Base-by-base conservation (phyloP, 306 rosid genomes). In the Cicer pinnatifidum region DNA sequence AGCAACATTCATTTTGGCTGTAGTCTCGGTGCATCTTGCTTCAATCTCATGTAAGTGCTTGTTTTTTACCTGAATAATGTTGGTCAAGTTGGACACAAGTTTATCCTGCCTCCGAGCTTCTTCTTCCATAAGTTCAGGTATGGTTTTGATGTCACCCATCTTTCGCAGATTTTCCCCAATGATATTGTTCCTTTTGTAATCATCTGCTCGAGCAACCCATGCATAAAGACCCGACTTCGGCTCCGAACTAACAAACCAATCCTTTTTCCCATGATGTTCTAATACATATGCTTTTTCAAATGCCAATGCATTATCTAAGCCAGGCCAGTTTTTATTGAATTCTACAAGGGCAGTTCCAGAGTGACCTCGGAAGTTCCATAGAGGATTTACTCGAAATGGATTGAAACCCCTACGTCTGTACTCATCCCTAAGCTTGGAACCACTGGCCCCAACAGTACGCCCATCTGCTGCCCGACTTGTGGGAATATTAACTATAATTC, bases 141-240 rank as follows among this genome's bases (percentile, higher is more conserved):
- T 84, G 72, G 92, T 86, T 78, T 85, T 95, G 50, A 95, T 85
- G 82, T 95, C 89, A 5, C 88, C 92, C 90, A 77, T 87, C 88
- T 85, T 95, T 7, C 92, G 85, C 61, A 95, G 82, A 75, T 92
- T 58, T 76, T 95, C 99, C 9, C 97, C 99, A 46, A 90, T 82
- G 40, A 89, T 78, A 67, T 74, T 86, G 70, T 57, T 83, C 57
- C 51, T 61, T 23, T 84, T 85, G 82, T 92, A 95, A 81, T 95
- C 99, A 70, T 90, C 92, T 9, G 81, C 88, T 51, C 97, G 92
- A 17, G 99, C 99, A 84, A 92, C 96, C 99, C 99, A 95, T 44
- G 82, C 99, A 85, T 88, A 95, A 54, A 92, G 88, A 72, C 97
- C 99, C 46, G 82, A 77, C 75, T 86, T 87, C 73, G 67, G 82